These are phyloP conservation scores for Iris pallida DNA, from an alignment of 116 monocot genomes.

Conservation along the genomic window DNA sequence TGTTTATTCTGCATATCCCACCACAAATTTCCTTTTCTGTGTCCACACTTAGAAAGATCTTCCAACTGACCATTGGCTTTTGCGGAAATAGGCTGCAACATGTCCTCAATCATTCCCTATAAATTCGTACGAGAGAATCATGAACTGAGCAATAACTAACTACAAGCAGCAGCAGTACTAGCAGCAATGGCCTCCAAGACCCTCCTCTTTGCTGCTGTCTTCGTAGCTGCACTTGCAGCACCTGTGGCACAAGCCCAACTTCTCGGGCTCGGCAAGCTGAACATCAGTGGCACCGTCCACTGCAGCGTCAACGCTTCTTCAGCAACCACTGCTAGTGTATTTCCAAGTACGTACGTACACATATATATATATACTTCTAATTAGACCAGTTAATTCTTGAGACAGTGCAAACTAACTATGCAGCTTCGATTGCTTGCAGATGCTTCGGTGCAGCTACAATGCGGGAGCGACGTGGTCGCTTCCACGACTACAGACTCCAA, in stretches of 20 bases:
- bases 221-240: neutral
- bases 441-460: slow-evolving; percentile 16
- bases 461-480: slow-evolving; percentile 12
- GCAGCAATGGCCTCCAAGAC: no score
- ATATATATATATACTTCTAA: no score
- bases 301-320: slow-evolving; percentile 6
- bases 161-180: no score
- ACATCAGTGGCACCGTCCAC: slow-evolving; percentile 14
- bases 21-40: slow-evolving; percentile 7
- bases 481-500: slow-evolving; percentile 14
- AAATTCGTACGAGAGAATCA: no score
- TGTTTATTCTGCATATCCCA: neutral
- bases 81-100: no score
- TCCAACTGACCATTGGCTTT: no score
- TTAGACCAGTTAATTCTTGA: neutral
- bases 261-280: slow-evolving; percentile 12
- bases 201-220: neutral
- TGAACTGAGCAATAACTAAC: no score
- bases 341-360: slow-evolving; percentile 13
- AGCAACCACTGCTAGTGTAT: slow-evolving; percentile 4
- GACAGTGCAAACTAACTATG: neutral
- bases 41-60: neutral
- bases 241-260: slow-evolving; percentile 9
- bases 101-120: slow-evolving; percentile 5
- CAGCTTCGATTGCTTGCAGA: slow-evolving; percentile 7